A percentile compares a stretch with the other conserved stretches of the same genome.
Conservation (phyloP, 2,329 filamentous ascomycete genomes). For the Pseudogymnoascus verrucosus region DNA sequence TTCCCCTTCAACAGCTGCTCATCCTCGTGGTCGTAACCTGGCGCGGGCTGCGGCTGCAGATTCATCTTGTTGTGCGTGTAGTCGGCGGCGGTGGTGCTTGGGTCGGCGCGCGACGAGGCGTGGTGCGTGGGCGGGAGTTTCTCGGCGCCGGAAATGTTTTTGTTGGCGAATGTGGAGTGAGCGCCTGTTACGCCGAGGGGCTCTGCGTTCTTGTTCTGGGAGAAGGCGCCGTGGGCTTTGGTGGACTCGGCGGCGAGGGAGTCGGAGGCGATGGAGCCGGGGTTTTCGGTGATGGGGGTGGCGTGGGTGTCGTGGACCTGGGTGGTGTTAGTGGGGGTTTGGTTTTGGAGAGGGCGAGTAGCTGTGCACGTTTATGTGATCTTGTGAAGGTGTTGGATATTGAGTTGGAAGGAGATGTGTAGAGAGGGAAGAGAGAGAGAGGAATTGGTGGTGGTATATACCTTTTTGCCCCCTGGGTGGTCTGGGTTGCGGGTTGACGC, state of each 20-base stretch:
- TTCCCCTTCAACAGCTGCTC: slow-evolving; percentile 9
- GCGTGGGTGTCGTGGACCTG: slow-evolving; percentile 43
- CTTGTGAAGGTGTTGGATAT: background rate
- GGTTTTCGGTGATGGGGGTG: slow-evolving; percentile 47
- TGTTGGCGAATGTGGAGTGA: slow-evolving; percentile 49
- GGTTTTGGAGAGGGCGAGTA: too few species aligned
- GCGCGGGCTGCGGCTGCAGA: slow-evolving; percentile 4
- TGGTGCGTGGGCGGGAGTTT: slow-evolving; percentile 35
- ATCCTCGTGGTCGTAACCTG: slow-evolving; percentile 12
- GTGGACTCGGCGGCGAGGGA: slow-evolving; percentile 72
- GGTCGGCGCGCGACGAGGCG: slow-evolving; percentile 4
- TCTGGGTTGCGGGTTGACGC: slow-evolving; percentile 1
- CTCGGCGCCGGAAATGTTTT: slow-evolving; percentile 44
- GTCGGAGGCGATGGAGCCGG: slow-evolving; percentile 57
- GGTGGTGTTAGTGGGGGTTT: slow-evolving; percentile 22
- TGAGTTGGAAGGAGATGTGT: background rate
- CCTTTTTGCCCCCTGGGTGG: slow-evolving; percentile 6
- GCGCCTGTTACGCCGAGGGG: slow-evolving; percentile 40
- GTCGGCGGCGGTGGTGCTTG: slow-evolving; percentile 11
- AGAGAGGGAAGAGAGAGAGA: background rate
- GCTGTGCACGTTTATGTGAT: background rate
- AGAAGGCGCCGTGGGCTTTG: slow-evolving; percentile 50
- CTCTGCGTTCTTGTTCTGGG: slow-evolving; percentile 47
- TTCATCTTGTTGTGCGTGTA: slow-evolving; percentile 11
- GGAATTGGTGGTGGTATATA: slow-evolving; percentile 1